Base-by-base conservation (phyloP, 352 stramenopile genomes). In the Phytophthora sojae region DNA sequence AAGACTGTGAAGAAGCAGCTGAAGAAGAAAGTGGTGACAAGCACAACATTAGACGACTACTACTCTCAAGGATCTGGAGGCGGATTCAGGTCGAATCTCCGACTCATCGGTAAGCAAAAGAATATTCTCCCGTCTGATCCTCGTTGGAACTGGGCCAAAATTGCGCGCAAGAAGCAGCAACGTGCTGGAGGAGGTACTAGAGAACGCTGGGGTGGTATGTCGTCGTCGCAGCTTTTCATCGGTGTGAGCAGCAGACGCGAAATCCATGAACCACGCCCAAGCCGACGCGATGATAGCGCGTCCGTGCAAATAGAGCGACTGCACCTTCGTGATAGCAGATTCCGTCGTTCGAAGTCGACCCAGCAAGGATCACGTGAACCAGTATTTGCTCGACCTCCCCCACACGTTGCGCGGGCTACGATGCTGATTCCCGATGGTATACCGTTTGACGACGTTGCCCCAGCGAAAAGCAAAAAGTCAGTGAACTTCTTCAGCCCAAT, bases 231-330 rank as follows among this genome's bases (percentile, higher is more conserved):
- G 9, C 15, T 54, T 37, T 54, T 42, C 30, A 61, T 23, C 54
- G 45, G 60, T 11, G 45, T 57, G 30, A 39, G 19, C 57, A 71
- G 15, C 58, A 21, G 30, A 2, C 30, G 35, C 53, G n/a, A 23
- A 11, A 64, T 50, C 37, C 21, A 69, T 21, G 19, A 69, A 59
- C 17, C 17, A 54, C 58, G 37, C 4, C 53, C 54, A 26, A 74
- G 58, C 32, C 70, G 59, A 37, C 70, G 59, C n/a, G 72, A 76
- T 44, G 74, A 73, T 17, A 71, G 56, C 23, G 47, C 29, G 11
- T 77, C 66, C 1, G 78, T 91, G 50, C 85, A 90, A 76, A 69
- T 64, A n/a, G 71, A 74, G 42, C 70, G 78, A n/a, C 57, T 91
- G 17, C 70, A 81, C n/a, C 65, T 92, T 60, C 83, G 85, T 17